phyloP scores from a whole-genome alignment of 345 rosid species.

The Aquilaria sinensis region DNA sequence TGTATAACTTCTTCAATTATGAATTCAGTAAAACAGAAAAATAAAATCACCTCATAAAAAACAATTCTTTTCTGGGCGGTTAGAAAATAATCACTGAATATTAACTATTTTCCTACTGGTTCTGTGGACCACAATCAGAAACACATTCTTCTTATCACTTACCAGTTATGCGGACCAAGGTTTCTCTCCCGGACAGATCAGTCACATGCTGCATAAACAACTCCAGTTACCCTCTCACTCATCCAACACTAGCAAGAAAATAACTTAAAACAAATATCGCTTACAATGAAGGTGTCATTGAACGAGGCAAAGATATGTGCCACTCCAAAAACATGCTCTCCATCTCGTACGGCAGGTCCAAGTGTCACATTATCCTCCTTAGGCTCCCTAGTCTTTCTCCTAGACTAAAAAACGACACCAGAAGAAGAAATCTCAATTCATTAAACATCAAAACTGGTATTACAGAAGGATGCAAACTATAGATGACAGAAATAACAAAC shows the following conservation, averaged over 20 bases:
- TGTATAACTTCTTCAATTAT: no score
- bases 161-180: conserved; percentile 46
- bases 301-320: conserved; percentile 45
- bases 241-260: background rate
- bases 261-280: conserved; percentile 1
- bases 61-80: no score
- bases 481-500: no score
- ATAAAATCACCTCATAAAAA: no score
- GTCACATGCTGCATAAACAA: conserved; percentile 37
- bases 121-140: no score
- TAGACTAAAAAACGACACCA: conserved; percentile 37
- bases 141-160: background rate
- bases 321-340: conserved; percentile 44
- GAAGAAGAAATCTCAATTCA: no score
- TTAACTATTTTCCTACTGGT: no score
- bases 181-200: conserved; percentile 46
- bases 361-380: conserved; percentile 83
- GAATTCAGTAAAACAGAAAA: no score
- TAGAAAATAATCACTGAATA: background rate
- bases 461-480: no score
- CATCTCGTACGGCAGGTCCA: conserved; percentile 68
- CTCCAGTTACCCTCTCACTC: background rate
- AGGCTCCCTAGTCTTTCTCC: conserved; percentile 68
- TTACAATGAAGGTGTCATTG: conserved; percentile 44
- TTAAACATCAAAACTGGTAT: no score